Conservation (phyloP, 495 filamentous ascomycete genomes). For the Penicillium nucicola region DNA sequence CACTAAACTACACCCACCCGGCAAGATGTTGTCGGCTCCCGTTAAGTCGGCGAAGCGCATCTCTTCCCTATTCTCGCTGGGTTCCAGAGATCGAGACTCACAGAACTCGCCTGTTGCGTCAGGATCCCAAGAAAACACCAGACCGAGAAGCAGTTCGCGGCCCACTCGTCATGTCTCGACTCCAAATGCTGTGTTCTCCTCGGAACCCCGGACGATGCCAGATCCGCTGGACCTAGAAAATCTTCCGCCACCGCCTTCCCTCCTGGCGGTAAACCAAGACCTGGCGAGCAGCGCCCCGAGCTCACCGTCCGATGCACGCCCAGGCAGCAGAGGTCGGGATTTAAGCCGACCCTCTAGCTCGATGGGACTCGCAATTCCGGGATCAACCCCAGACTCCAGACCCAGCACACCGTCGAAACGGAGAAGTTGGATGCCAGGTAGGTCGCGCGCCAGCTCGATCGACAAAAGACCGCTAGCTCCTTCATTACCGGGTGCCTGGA, state of each 20-base stretch:
- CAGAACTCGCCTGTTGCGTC: conserved; percentile 6
- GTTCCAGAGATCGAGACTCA: conserved; percentile 35
- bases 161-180: conserved; percentile 38
- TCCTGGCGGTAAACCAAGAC: conserved; percentile 41
- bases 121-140: conserved; percentile 19
- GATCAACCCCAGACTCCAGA: conserved; percentile 34
- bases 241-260: conserved; percentile 43
- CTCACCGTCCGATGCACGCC: conserved; percentile 31
- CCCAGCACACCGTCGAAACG: conserved; percentile 43
- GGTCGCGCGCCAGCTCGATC: conserved; percentile 36
- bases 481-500: conserved; percentile 54
- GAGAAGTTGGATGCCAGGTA: conserved; percentile 55
- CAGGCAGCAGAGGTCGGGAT: conserved; percentile 41
- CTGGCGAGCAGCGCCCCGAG: conserved; percentile 33
- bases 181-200: conserved; percentile 25
- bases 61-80: conserved; percentile 45
- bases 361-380: conserved; percentile 36
- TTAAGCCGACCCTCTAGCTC: conserved; percentile 37
- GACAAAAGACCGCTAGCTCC: conserved; percentile 20
- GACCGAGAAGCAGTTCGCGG: conserved; percentile 33
- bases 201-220: conserved; percentile 29
- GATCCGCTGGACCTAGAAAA: conserved; percentile 33
- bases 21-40: conserved; percentile 46
- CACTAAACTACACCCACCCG: conserved; percentile 5
- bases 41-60: conserved; percentile 50